Evolutionary conservation across 495 filamentous ascomycete genomes (phyloP), one percentile per base, ranked within the genome.

Genomic region (Durotheca rogersii): DNA sequence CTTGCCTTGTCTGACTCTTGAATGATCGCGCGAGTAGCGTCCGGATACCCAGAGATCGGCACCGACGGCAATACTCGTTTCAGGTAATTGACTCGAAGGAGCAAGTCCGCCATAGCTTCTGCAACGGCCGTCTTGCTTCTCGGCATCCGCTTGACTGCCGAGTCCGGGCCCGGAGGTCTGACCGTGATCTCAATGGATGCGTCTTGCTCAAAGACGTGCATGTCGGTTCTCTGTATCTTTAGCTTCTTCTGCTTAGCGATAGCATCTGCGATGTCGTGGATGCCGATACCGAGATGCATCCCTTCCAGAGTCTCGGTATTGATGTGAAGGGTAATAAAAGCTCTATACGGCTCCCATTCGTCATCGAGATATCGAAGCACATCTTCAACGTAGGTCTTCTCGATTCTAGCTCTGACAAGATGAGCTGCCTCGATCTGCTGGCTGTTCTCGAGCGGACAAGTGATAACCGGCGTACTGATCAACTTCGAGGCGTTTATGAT

Each of bases 401-500:
- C 90, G 48, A 98, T 93, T 32, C 88, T 81, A 5, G 84, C 86
- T 71, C 97, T 95, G 42, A 94, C 90, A 46, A 94, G 81, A 2
- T 87, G 81, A 11, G 94, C 94, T 11, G 85, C 87, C 39, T 78
- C 74, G 40, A 92, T 81, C 50, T 81, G 77, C 30, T 77, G 68
- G 48, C 82, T 81, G 58, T 83, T 89, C 42, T 85, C 73, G 1
- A 97, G 75, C 14, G 87, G 82, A 59, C 94, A 97, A 10, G 80
- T 78, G 49, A 97, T 93, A 62, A 98, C 85, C 1, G 93, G 93
- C 1, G 93, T 98, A 71, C 88, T 94, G 66, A 98, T 97, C 33
- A 72, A 75, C 66, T 86, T 92, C 7, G 88, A 91, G 5, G 93
- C 93, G 70, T 97, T 97, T 81, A 98, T 98, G 61, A 98, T 98